Conservation (phyloP, 495 filamentous ascomycete species). For the Trichoderma virens region DNA sequence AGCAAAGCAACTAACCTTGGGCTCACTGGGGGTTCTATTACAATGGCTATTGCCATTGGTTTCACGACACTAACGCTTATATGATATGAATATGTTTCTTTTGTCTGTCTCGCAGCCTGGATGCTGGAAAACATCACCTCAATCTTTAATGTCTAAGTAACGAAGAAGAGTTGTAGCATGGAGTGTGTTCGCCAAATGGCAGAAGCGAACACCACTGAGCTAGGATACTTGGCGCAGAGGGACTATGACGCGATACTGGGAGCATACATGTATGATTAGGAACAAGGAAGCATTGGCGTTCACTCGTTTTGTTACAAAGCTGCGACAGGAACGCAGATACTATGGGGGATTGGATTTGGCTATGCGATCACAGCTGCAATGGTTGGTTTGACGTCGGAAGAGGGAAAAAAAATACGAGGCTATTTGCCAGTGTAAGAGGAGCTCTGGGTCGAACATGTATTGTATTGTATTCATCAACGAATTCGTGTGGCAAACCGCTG, state of each 20-base stretch:
- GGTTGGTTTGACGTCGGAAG: not conserved
- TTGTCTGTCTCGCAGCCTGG: not conserved
- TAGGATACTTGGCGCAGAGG: not conserved
- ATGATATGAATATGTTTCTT: not conserved
- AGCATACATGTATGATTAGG: not conserved
- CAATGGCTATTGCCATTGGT: not conserved
- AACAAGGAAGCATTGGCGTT: not conserved
- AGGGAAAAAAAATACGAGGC: not conserved
- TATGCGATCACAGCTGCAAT: not conserved
- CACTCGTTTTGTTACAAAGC: not conserved
- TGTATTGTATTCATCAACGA: too few species aligned
- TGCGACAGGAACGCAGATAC: conserved; percentile 1
- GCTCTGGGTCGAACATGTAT: too few species aligned
- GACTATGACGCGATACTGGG: not conserved
- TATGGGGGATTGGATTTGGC: not conserved
- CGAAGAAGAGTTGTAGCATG: not conserved
- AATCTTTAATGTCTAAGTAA: not conserved
- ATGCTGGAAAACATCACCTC: not conserved
- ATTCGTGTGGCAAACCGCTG: too few species aligned
- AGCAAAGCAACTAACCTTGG: not conserved
- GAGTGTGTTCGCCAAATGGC: not conserved
- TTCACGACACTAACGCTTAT: not conserved
- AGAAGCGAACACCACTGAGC: not conserved
- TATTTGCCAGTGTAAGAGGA: too few species aligned
- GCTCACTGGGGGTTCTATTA: not conserved